phyloP scores from a whole-genome alignment of 2,329 filamentous ascomycete species.

The Aspergillus pseudoviridinutans region DNA sequence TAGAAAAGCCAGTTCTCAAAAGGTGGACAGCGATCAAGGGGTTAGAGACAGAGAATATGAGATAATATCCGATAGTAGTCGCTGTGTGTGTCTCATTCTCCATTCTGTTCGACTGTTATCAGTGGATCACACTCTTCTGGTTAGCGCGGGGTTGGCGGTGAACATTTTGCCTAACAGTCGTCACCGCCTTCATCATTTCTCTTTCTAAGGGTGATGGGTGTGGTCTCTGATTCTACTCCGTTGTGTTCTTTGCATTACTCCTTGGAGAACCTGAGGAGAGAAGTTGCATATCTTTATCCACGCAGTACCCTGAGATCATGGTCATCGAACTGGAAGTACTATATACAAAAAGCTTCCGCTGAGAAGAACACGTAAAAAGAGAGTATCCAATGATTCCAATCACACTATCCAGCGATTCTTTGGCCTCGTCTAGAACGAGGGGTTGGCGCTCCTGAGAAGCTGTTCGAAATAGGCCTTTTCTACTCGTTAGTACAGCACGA shows the following conservation, averaged over 20 bases:
- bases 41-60: neutral
- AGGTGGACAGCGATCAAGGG: neutral
- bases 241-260: neutral
- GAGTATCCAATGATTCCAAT: neutral
- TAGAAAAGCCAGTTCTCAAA: constrained; percentile 3
- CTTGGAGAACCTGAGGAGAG: too few species aligned
- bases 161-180: neutral
- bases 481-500: neutral
- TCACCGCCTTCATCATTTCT: constrained; percentile 15
- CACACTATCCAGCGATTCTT: neutral
- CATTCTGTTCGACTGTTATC: constrained; percentile 20
- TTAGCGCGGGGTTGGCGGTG: constrained; percentile 29
- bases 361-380: neutral
- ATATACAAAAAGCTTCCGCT: constrained; percentile 3
- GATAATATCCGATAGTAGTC: constrained; percentile 4
- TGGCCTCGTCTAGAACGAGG: constrained; percentile 18
- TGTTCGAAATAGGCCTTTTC: constrained; percentile 27
- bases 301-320: neutral
- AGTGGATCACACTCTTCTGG: constrained; percentile 17
- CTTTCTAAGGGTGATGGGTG: neutral
- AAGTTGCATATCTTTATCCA: neutral
- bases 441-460: constrained; percentile 25
- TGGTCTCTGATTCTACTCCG: neutral
- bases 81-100: constrained; percentile 19
- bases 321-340: neutral